Percentiles rank a stretch among this genome's conserved stretches.
Evolutionary conservation across 805 yeast genomes (phyloP).

Genomic region (Barnettozyma wickerhamii): DNA sequence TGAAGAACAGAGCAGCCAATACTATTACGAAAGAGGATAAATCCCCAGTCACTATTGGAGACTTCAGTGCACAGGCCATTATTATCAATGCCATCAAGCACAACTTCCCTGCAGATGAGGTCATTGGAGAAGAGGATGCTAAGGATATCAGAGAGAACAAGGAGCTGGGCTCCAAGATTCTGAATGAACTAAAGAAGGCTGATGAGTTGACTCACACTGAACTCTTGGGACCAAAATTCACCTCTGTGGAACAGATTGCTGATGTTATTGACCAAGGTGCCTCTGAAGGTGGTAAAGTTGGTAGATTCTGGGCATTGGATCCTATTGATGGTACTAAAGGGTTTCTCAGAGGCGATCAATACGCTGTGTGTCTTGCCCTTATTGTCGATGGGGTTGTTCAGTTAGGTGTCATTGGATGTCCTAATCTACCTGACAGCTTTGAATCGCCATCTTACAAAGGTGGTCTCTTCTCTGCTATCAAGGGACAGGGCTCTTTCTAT

Average conservation of each 20-base stretch:
- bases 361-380: slow-evolving; percentile 91
- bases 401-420: slow-evolving; percentile 95
- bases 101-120: slow-evolving; percentile 78
- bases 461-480: slow-evolving; percentile 70
- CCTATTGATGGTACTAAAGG: slow-evolving; percentile 99
- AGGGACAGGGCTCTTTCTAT: slow-evolving; percentile 59
- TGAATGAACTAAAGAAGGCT: slow-evolving; percentile 52
- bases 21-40: slow-evolving; percentile 80
- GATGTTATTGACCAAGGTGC: slow-evolving; percentile 74
- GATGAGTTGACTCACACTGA: slow-evolving; percentile 39
- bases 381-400: slow-evolving; percentile 81
- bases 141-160: slow-evolving; percentile 51
- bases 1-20: slow-evolving; percentile 39
- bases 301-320: slow-evolving; percentile 95
- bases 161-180: slow-evolving; percentile 48
- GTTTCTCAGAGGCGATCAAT: slow-evolving; percentile 91
- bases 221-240: slow-evolving; percentile 35
- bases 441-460: slow-evolving; percentile 44
- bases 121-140: slow-evolving; percentile 95
- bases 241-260: slow-evolving; percentile 45
- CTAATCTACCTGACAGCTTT: slow-evolving; percentile 59
- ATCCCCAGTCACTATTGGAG: slow-evolving; percentile 96
- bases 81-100: slow-evolving; percentile 76
- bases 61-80: slow-evolving; percentile 93
- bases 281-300: slow-evolving; percentile 70